Evolutionary conservation across 2,329 filamentous ascomycete species (phyloP).

Genomic region (Curvularia sp.): DNA sequence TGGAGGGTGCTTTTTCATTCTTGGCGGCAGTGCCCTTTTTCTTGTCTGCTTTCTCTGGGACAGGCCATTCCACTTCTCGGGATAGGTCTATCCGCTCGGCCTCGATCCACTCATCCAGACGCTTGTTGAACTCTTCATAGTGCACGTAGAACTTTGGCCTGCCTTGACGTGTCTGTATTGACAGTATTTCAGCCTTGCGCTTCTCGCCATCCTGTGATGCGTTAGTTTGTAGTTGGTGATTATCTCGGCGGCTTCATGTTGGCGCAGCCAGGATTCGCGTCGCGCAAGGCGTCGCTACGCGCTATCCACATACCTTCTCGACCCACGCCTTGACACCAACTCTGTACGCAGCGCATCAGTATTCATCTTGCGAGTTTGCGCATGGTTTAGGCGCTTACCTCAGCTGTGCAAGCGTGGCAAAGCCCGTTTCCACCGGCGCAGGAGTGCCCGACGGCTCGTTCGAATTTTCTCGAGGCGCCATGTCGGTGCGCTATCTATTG

Average conservation of each 20-base stretch:
- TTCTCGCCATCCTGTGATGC: constrained; percentile 74
- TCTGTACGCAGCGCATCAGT: constrained; percentile 54
- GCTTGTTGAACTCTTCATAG: constrained; percentile 98
- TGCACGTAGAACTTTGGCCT: constrained; percentile 93
- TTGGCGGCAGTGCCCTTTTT: constrained; percentile 69
- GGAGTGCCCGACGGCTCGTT: constrained; percentile 63
- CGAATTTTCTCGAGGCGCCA: constrained; percentile 64
- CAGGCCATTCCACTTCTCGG: constrained; percentile 95
- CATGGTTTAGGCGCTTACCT: constrained; percentile 62
- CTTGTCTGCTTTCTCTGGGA: constrained; percentile 88
- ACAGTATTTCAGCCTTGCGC: constrained; percentile 94
- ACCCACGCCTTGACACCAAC: constrained; percentile 73
- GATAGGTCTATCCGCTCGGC: constrained; percentile 82
- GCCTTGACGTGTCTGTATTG: constrained; percentile 88
- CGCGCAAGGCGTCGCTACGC: constrained; percentile 11
- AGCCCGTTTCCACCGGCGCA: constrained; percentile 74
- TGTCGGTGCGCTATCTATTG: constrained; percentile 37
- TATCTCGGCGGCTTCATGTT: constrained; percentile 22
- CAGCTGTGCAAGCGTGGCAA: constrained; percentile 84
- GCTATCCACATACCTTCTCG: constrained; percentile 65
- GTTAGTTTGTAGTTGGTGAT: constrained; percentile 25
- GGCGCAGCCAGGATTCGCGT: constrained; percentile 15
- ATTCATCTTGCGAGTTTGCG: constrained; percentile 38
- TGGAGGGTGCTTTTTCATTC: constrained; percentile 50
- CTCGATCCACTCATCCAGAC: constrained; percentile 86